Conservation (phyloP, 1,284 basidiomycete genomes). For the Naganishia cerealis region DNA sequence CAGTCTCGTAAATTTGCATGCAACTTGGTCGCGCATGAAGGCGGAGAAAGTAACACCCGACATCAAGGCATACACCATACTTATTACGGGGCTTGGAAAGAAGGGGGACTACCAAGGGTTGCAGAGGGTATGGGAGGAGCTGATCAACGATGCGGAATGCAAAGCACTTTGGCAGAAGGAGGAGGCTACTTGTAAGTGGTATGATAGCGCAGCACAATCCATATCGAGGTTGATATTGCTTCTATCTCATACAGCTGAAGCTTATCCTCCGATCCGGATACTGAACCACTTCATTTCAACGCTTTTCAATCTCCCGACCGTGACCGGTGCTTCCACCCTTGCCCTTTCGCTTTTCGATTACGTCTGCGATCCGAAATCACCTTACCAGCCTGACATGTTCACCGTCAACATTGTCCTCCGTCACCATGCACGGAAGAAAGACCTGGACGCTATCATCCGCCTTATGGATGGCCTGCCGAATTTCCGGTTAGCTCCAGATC, state of each 20-base stretch:
- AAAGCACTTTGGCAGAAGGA: conserved; percentile 36
- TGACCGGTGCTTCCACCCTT: conserved; percentile 36
- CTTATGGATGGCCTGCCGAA: conserved; percentile 55
- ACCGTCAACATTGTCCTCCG: conserved; percentile 76
- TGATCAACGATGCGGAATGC: conserved; percentile 42
- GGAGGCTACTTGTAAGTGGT: conserved; percentile 3
- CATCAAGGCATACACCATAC: conserved; percentile 49
- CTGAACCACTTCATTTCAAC: conserved; percentile 51
- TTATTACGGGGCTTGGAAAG: conserved; percentile 46
- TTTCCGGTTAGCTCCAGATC: conserved; percentile 64
- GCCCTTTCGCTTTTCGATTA: conserved; percentile 45
- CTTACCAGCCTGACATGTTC: conserved; percentile 63
- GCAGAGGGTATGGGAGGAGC: conserved; percentile 46
- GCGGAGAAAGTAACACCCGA: conserved; percentile 41
- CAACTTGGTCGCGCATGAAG: conserved; percentile 41
- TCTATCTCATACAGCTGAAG: neutral
- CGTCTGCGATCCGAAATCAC: conserved; percentile 40
- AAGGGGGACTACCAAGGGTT: conserved; percentile 44
- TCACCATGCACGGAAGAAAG: conserved; percentile 63
- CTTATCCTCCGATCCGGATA: conserved; percentile 46
- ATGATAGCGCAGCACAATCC: neutral
- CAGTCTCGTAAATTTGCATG: conserved; percentile 35
- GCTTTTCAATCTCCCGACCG: conserved; percentile 41
- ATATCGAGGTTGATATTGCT: neutral
- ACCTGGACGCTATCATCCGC: conserved; percentile 64